Conservation (phyloP, 306 rosid species). For the Vigna angularis region DNA sequence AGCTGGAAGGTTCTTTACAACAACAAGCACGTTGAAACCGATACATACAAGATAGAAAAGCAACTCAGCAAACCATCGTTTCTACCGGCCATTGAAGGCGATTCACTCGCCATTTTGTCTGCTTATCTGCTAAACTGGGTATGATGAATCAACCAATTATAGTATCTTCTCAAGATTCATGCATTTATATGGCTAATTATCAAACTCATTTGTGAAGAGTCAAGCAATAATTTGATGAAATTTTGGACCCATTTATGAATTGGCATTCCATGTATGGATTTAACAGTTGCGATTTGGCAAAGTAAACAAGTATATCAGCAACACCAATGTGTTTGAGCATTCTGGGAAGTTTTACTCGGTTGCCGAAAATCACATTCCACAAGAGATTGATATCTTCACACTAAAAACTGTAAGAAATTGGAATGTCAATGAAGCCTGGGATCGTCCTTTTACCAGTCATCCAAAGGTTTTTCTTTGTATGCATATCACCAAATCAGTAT, state of each 20-base stretch:
- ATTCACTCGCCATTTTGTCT: constrained; percentile 58
- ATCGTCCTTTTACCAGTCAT: constrained; percentile 71
- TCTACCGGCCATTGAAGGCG: constrained; percentile 65
- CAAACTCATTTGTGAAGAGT: not conserved
- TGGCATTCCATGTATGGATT: constrained; percentile 15
- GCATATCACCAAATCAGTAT: not conserved
- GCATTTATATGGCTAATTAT: not conserved
- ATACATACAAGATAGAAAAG: constrained; percentile 63
- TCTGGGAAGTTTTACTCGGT: constrained; percentile 62
- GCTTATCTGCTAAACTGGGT: constrained; percentile 70
- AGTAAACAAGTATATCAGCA: constrained; percentile 68
- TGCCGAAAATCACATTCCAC: constrained; percentile 75
- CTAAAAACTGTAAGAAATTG: constrained; percentile 60
- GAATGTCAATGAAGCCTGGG: constrained; percentile 69
- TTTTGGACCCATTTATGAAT: not conserved
- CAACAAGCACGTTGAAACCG: constrained; percentile 67
- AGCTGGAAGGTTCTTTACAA: constrained; percentile 60
- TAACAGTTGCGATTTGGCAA: constrained; percentile 66
- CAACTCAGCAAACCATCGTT: constrained; percentile 65
- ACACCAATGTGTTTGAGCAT: constrained; percentile 77
- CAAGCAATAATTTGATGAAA: not conserved
- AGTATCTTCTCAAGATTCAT: not conserved
- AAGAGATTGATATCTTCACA: constrained; percentile 64
- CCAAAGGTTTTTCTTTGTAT: constrained; percentile 58
- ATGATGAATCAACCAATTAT: no score